A percentile compares a stretch with the other conserved stretches of the same genome.
phyloP scores from a whole-genome alignment of 169 alveolate genomes.

The Babesia bigemina region DNA sequence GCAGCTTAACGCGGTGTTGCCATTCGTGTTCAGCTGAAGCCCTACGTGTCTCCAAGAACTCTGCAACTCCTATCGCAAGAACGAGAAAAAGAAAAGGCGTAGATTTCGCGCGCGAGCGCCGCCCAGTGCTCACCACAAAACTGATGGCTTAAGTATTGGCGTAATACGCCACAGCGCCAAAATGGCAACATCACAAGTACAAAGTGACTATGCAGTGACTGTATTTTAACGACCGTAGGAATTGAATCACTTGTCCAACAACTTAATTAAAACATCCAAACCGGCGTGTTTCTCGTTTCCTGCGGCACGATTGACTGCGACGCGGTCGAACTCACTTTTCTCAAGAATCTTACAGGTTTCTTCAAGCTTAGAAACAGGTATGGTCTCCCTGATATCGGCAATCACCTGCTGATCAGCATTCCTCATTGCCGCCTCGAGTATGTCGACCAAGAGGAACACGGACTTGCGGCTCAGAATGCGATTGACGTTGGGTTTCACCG shows the following conservation, averaged over 20 bases:
- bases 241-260: background rate
- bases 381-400: slow-evolving; percentile 23
- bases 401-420: slow-evolving; percentile 16
- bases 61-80: slow-evolving; percentile 23
- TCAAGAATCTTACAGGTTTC: slow-evolving; percentile 1
- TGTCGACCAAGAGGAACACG: slow-evolving; percentile 53
- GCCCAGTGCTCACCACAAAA: no score
- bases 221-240: no score
- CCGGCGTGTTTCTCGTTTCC: slow-evolving; percentile 41
- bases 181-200: no score
- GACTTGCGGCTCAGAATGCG: slow-evolving; percentile 29
- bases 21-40: slow-evolving; percentile 63
- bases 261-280: slow-evolving; percentile 13
- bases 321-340: background rate
- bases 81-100: background rate
- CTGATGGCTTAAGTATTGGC: no score
- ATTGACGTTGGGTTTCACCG: slow-evolving; percentile 18
- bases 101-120: background rate
- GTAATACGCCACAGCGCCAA: no score
- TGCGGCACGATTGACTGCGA: background rate
- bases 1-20: background rate
- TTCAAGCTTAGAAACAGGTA: background rate
- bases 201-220: no score
- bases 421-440: slow-evolving; percentile 48
- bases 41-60: slow-evolving; percentile 76